phyloP scores from a whole-genome alignment of 345 rosid genomes.

The Garcia nutans region DNA sequence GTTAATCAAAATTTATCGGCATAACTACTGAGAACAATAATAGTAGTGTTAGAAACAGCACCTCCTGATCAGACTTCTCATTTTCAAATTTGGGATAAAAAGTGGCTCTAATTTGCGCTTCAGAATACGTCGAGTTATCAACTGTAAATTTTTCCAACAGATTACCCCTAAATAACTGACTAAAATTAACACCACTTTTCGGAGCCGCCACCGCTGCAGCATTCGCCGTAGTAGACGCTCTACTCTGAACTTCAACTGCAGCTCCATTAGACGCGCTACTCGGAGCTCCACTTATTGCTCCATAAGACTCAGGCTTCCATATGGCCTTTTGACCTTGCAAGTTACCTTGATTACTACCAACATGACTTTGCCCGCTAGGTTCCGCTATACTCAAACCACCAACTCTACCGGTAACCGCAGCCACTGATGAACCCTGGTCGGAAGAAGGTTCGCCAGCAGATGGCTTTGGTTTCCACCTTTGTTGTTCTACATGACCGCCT shows the following conservation, averaged over 20 bases:
- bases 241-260: constrained; percentile 9
- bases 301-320: constrained; percentile 58
- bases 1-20: too few species aligned
- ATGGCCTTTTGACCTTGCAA: constrained; percentile 32
- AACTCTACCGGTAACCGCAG: constrained; percentile 39
- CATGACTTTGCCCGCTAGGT: constrained; percentile 28
- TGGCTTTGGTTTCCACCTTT: constrained; percentile 33
- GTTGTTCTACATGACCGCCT: constrained; percentile 28
- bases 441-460: constrained; percentile 25
- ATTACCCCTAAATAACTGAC: constrained; percentile 45
- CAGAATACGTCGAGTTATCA: constrained; percentile 59
- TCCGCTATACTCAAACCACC: constrained; percentile 52
- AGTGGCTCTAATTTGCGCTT: constrained; percentile 86
- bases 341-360: constrained; percentile 23
- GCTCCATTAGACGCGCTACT: constrained; percentile 25
- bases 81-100: constrained; percentile 98
- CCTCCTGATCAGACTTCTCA: constrained; percentile 99
- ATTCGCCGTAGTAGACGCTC: constrained; percentile 8
- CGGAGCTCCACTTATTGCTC: constrained; percentile 45
- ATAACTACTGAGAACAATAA: background rate
- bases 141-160: constrained; percentile 58
- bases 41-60: constrained; percentile 16
- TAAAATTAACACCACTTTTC: constrained; percentile 37
- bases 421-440: constrained; percentile 25
- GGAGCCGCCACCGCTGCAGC: constrained; percentile 22